Evolutionary conservation across 2,329 filamentous ascomycete genomes (phyloP).

Genomic region (Pseudopithomyces chartarum): DNA sequence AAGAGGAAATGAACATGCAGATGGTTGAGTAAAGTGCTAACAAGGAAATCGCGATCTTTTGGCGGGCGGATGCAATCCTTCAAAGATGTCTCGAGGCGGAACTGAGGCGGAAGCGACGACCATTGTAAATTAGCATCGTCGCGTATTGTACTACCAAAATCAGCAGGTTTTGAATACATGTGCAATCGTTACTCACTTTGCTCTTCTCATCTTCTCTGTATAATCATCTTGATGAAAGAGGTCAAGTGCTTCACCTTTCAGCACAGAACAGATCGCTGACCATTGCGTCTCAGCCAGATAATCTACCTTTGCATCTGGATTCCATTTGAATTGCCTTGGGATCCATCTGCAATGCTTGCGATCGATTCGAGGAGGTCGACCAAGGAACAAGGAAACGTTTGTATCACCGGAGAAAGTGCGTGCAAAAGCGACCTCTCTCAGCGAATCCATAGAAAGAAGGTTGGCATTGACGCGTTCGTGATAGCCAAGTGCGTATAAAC

Average conservation of each 20-base stretch:
- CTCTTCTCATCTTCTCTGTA: constrained; percentile 1
- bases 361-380: constrained; percentile 49
- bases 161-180: neutral
- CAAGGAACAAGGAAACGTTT: constrained; percentile 56
- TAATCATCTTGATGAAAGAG: constrained; percentile 9
- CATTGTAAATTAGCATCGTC: constrained; percentile 1
- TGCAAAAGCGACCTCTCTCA: constrained; percentile 50
- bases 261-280: constrained; percentile 10
- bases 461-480: constrained; percentile 48
- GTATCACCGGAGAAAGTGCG: constrained; percentile 55
- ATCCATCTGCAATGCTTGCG: constrained; percentile 2
- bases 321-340: constrained; percentile 5
- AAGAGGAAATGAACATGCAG: constrained; percentile 39
- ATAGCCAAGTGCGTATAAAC: constrained; percentile 54
- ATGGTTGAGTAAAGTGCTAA: constrained; percentile 38
- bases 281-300: constrained; percentile 11
- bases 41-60: constrained; percentile 39
- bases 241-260: constrained; percentile 17
- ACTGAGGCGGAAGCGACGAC: constrained; percentile 1
- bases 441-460: constrained; percentile 46
- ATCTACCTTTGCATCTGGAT: constrained; percentile 1
- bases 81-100: constrained; percentile 6
- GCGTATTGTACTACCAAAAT: neutral
- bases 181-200: neutral
- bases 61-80: constrained; percentile 18